Conservation (phyloP, 257 asterid genomes). For the Ballota nigra region DNA sequence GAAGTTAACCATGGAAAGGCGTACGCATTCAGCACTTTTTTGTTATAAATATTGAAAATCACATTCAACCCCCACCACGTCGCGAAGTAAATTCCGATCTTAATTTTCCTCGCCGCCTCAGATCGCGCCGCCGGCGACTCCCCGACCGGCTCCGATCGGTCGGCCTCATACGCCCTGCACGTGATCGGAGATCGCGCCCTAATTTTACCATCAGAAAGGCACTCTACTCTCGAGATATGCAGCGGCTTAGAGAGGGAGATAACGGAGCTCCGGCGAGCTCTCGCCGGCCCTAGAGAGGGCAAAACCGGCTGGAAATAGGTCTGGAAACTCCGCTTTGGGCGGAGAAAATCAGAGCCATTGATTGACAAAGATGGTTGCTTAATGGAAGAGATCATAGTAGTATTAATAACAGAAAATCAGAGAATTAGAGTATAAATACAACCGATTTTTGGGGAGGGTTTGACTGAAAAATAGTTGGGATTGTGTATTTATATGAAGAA, state of each 20-base stretch:
- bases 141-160: conserved; percentile 48
- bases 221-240: conserved; percentile 34
- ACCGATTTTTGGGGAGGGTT: conserved; percentile 21
- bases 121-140: conserved; percentile 36
- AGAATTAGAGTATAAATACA: not conserved
- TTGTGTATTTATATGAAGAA: not conserved
- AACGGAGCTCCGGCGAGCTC: conserved; percentile 24
- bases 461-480: conserved; percentile 15
- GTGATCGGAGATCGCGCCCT: conserved; percentile 37
- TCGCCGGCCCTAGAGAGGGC: conserved; percentile 32
- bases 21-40: conserved; percentile 85
- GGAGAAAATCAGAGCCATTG: conserved; percentile 42
- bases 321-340: conserved; percentile 21
- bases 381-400: conserved; percentile 65
- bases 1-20: conserved; percentile 96
- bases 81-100: conserved; percentile 87
- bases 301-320: conserved; percentile 23
- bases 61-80: conserved; percentile 97
- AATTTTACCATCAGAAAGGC: conserved; percentile 9
- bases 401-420: not conserved
- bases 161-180: conserved; percentile 79
- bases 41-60: conserved; percentile 83
- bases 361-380: conserved; percentile 39
- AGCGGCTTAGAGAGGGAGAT: conserved; percentile 51
- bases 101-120: conserved; percentile 69